Base-by-base conservation (phyloP, 768 basidiomycete genomes). In the Leucocoprinus leucothites region DNA sequence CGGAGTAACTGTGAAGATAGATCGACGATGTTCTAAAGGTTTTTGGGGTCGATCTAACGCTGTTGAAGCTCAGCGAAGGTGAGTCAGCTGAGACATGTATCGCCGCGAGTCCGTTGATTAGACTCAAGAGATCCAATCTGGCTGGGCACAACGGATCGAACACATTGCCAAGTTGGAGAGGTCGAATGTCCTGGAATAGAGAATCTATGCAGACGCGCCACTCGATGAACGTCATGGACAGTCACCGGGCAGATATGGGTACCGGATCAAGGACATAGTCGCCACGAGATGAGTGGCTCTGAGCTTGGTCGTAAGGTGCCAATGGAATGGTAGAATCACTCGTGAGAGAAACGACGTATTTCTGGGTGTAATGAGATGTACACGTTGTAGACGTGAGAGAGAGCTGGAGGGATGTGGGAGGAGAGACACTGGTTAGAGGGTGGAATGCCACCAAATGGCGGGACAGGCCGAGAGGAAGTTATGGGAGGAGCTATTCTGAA, bases 351-450 rank as follows among this genome's bases (percentile, higher is more conserved):
- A 14, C 22, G 35, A 45, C 25, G 25, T 21, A 41, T 16, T 45
- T 58, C 56, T 41, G 38, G 52, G 53, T 21, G n/a, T 52, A 43
- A 47, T 43, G 40, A 48, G 48, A 42, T 48, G 44, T 48, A 49
- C 53, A 49, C 35, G 45, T 43, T 54, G 40, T 4, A 36, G 53
- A 55, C 57, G 59, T 60, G 57, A 58, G 61, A 63, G 60, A 21
- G 18, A 40, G 46, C 51, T 46, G 19, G 14, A 38, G 42, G 22
- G 35, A 14, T 28, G 61, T 61, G 60, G 56, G 60, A 63, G 60
- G 57, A 11, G 24, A 57, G 62, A 34, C 34, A 21, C 46, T 42
- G 18, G 36, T 38, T 54, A 48, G 52, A 54, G 47, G 41, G 22
- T 21, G 28, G 28, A 25, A 34, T 36, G 31, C 43, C 19, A 46